Conservation (phyloP, 2,329 filamentous ascomycete genomes). For the Clarireedia paspali region DNA sequence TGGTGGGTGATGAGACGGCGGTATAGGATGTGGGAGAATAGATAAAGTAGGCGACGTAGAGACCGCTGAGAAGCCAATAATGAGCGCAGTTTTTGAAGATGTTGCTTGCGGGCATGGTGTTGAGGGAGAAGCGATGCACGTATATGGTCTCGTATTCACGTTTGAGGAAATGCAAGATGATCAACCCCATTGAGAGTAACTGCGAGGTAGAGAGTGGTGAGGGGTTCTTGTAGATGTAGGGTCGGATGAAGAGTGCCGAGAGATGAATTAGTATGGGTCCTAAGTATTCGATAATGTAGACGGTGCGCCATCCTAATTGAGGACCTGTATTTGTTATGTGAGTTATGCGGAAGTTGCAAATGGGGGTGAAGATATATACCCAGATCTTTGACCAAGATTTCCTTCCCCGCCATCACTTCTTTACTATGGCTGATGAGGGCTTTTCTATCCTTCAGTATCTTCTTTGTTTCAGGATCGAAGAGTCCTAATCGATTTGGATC, state of each 20-base stretch:
- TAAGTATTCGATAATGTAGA: slow-evolving; percentile 92
- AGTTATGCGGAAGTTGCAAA: neutral
- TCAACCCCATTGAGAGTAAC: slow-evolving; percentile 63
- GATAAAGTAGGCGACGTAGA: slow-evolving; percentile 76
- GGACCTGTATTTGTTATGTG: slow-evolving; percentile 48
- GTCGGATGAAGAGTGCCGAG: slow-evolving; percentile 60
- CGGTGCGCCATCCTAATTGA: slow-evolving; percentile 86
- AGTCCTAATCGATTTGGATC: slow-evolving; percentile 57
- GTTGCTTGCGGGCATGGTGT: slow-evolving; percentile 86
- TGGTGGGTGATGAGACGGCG: slow-evolving; percentile 36
- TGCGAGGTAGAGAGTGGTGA: slow-evolving; percentile 56
- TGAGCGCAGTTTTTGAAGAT: slow-evolving; percentile 93
- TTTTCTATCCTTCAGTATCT: slow-evolving; percentile 55
- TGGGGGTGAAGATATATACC: slow-evolving; percentile 45
- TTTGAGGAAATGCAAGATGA: slow-evolving; percentile 83
- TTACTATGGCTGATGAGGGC: slow-evolving; percentile 43
- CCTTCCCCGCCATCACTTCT: slow-evolving; percentile 40
- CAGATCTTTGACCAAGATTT: slow-evolving; percentile 85
- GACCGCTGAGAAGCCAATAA: slow-evolving; percentile 82
- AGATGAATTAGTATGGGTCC: slow-evolving; percentile 86
- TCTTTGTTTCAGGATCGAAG: slow-evolving; percentile 52
- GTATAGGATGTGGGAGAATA: slow-evolving; percentile 70
- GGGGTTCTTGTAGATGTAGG: slow-evolving; percentile 55
- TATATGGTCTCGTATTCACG: slow-evolving; percentile 92
- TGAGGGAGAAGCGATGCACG: slow-evolving; percentile 88